Percentiles rank a stretch among this genome's conserved stretches.
These are phyloP conservation scores for Populus hybrid DNA, from an alignment of 441 rosid genomes.

Conservation along the genomic window DNA sequence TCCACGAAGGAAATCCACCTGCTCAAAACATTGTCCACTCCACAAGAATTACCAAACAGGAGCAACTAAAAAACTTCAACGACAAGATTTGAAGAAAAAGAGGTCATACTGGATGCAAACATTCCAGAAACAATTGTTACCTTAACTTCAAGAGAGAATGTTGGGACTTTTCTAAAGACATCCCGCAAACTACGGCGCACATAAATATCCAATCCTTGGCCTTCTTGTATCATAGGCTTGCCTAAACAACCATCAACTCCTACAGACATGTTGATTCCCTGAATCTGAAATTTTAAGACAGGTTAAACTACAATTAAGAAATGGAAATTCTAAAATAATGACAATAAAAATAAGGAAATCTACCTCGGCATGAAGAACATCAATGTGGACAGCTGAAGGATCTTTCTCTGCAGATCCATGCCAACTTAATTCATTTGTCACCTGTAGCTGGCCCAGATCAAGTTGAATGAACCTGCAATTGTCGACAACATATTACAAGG, in stretches of 20 bases:
- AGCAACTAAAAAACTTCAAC: background rate
- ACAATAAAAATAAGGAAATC: conserved; percentile 18
- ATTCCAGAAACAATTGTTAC: conserved; percentile 32
- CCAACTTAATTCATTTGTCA: conserved; percentile 94
- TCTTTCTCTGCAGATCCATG: conserved; percentile 86
- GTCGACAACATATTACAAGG: conserved; percentile 16
- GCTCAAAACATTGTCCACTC: conserved; percentile 36
- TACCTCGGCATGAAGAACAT: conserved; percentile 97
- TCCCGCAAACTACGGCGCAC: conserved; percentile 96
- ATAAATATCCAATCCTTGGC: conserved; percentile 79
- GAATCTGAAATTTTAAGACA: conserved; percentile 50
- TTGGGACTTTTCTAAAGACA: conserved; percentile 91
- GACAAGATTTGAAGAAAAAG: background rate
- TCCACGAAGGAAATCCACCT: conserved; percentile 85
- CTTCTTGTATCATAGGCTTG: conserved; percentile 89
- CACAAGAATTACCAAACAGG: conserved; percentile 19
- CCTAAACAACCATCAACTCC: conserved; percentile 85
- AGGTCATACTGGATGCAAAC: background rate
- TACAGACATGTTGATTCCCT: conserved; percentile 93
- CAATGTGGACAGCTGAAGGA: conserved; percentile 91
- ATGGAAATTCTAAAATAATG: conserved; percentile 7
- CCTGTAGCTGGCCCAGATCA: conserved; percentile 84
- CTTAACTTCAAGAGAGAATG: conserved; percentile 88
- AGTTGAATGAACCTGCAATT: conserved; percentile 88
- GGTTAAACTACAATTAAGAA: conserved; percentile 15